Conservation (phyloP, 768 basidiomycete species). For the Chalciporus pseudorubinellus region DNA sequence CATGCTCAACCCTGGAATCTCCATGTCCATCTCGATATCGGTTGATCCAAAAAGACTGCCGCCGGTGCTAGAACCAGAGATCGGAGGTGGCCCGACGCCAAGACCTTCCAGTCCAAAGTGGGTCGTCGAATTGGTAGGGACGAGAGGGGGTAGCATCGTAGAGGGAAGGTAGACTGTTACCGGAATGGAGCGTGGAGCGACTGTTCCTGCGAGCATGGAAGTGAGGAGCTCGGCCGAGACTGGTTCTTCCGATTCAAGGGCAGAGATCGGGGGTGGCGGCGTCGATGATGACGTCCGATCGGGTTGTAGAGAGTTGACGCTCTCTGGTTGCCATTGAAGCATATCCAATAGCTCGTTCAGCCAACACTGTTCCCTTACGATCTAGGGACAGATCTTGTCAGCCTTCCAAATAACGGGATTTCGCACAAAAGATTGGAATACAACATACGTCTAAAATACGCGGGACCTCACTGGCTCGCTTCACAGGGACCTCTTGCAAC, state of each 20-base stretch:
- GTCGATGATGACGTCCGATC: neutral
- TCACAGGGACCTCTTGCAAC: slow-evolving; percentile 69
- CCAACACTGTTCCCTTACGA: slow-evolving; percentile 84
- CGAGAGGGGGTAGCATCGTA: slow-evolving; percentile 22
- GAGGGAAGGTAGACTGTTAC: slow-evolving; percentile 67
- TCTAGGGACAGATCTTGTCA: neutral
- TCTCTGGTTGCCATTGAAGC: slow-evolving; percentile 62
- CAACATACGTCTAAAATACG: slow-evolving; percentile 65
- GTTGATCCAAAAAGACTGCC: slow-evolving; percentile 31
- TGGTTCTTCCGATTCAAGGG: slow-evolving; percentile 32
- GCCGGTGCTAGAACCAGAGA: slow-evolving; percentile 22
- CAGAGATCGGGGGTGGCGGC: neutral
- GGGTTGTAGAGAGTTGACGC: neutral
- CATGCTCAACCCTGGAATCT: slow-evolving; percentile 35
- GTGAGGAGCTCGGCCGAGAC: slow-evolving; percentile 56
- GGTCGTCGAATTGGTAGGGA: slow-evolving; percentile 10
- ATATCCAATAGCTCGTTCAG: slow-evolving; percentile 66
- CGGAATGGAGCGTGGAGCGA: slow-evolving; percentile 45
- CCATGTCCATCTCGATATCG: slow-evolving; percentile 36
- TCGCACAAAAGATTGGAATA: neutral
- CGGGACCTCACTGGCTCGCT: slow-evolving; percentile 71
- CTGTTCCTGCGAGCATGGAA: slow-evolving; percentile 60
- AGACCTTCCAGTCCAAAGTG: slow-evolving; percentile 29
- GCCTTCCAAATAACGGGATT: neutral
- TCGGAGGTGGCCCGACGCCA: slow-evolving; percentile 24